Conservation (phyloP, 305 asterid genomes). For the Fraxinus baroniana region DNA sequence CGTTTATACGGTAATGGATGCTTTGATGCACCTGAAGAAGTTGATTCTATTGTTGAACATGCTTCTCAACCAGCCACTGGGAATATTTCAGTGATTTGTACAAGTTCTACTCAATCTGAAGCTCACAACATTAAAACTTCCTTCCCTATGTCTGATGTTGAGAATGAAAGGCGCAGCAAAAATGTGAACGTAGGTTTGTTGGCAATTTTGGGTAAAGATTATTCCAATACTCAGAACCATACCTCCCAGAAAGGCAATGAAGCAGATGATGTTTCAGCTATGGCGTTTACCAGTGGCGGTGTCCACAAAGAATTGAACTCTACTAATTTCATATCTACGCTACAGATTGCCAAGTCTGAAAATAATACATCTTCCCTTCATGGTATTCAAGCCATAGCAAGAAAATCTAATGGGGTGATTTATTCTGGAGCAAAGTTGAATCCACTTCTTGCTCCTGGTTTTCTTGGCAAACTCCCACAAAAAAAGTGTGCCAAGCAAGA, state of each 20-base stretch:
- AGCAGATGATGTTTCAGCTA: conserved; percentile 23
- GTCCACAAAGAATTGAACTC: conserved; percentile 24
- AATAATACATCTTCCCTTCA: conserved; percentile 24
- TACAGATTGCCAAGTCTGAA: conserved; percentile 21
- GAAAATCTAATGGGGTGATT: conserved; percentile 29
- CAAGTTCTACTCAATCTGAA: conserved; percentile 11
- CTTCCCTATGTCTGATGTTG: conserved; percentile 29
- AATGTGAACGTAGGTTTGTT: conserved; percentile 1
- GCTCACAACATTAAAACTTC: conserved; percentile 8
- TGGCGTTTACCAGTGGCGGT: conserved; percentile 24
- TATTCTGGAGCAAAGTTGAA: conserved; percentile 39
- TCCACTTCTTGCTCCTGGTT: conserved; percentile 66
- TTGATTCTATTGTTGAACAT: conserved; percentile 16
- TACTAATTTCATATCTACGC: conserved; percentile 19
- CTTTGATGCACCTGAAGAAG: conserved; percentile 26
- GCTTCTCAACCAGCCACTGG: conserved; percentile 19
- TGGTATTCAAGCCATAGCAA: conserved; percentile 26
- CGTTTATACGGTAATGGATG: conserved; percentile 18
- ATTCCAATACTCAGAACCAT: conserved; percentile 19
- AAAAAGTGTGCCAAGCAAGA: conserved; percentile 26
- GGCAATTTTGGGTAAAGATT: conserved; percentile 15
- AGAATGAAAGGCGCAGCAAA: conserved; percentile 27
- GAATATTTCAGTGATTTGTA: conserved; percentile 18
- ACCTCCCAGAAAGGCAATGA: conserved; percentile 29
- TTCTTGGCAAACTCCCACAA: conserved; percentile 49